These are phyloP conservation scores for Lentinula boryana DNA, from an alignment of 768 basidiomycete species.

Conservation along the genomic window DNA sequence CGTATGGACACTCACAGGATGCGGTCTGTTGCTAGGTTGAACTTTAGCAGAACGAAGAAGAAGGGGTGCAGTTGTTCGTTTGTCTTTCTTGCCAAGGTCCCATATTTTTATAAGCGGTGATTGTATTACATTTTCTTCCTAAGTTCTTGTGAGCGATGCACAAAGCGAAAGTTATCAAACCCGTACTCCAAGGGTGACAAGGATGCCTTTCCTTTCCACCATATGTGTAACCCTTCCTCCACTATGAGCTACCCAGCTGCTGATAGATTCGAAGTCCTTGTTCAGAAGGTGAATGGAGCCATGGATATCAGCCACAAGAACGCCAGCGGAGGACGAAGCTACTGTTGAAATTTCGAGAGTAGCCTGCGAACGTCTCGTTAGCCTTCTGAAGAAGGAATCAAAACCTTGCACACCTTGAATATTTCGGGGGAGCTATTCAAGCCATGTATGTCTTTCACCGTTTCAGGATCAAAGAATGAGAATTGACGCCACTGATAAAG, in stretches of 20 bases:
- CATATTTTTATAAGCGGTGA: slow-evolving; percentile 81
- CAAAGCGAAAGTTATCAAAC: background rate
- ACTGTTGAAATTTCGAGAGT: slow-evolving; percentile 72
- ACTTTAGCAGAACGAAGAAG: slow-evolving; percentile 74
- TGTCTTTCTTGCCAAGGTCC: slow-evolving; percentile 72
- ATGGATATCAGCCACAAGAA: slow-evolving; percentile 81
- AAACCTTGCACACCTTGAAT: slow-evolving; percentile 49
- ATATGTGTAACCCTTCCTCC: slow-evolving; percentile 83
- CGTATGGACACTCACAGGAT: slow-evolving; percentile 47
- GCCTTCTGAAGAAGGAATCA: background rate
- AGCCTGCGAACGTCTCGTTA: slow-evolving; percentile 28
- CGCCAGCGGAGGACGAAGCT: slow-evolving; percentile 53
- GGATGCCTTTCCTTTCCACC: slow-evolving; percentile 70
- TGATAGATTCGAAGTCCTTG: slow-evolving; percentile 61
- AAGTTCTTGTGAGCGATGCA: background rate
- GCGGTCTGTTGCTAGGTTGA: slow-evolving; percentile 69
- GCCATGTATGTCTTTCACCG: slow-evolving; percentile 77
- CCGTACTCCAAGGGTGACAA: slow-evolving; percentile 87
- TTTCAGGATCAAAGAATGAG: slow-evolving; percentile 77
- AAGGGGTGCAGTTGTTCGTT: slow-evolving; percentile 52
- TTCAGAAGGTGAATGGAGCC: slow-evolving; percentile 76
- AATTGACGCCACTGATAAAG: slow-evolving; percentile 75
- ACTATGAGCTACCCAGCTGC: slow-evolving; percentile 77
- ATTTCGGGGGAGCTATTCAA: slow-evolving; percentile 69
- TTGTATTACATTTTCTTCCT: slow-evolving; percentile 73